A percentile compares a stretch with the other conserved stretches of the same genome.
These are phyloP conservation scores for Leccinum imitatum DNA, from an alignment of 768 basidiomycete species.

Conservation along the genomic window DNA sequence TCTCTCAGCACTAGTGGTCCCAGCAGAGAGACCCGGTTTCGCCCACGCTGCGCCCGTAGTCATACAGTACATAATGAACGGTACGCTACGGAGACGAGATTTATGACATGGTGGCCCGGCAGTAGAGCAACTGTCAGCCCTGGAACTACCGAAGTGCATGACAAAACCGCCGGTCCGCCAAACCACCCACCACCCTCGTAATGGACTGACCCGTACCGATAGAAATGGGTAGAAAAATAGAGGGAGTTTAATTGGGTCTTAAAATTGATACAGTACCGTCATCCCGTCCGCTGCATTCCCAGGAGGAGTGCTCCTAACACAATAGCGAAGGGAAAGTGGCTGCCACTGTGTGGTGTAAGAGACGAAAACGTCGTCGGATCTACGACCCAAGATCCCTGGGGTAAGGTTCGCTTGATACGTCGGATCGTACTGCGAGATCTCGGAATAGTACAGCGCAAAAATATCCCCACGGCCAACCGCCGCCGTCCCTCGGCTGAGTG, in stretches of 20 bases:
- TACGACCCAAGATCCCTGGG: conserved; percentile 14
- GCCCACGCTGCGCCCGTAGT: not conserved
- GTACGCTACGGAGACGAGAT: not conserved
- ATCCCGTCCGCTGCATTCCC: not conserved
- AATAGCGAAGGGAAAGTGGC: not conserved
- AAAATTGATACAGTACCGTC: not conserved
- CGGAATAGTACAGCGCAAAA: conserved; percentile 11
- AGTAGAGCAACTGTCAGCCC: conserved; percentile 3
- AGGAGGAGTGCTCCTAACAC: not conserved
- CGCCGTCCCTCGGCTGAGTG: conserved; percentile 12
- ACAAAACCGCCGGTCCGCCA: conserved; percentile 22
- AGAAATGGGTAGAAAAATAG: conserved; percentile 12
- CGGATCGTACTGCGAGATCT: conserved; percentile 17
- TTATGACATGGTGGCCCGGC: not conserved
- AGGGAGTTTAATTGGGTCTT: not conserved
- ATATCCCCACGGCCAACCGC: conserved; percentile 9
- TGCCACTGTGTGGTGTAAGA: not conserved
- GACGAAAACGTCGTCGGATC: conserved; percentile 20
- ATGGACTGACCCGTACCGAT: conserved; percentile 15
- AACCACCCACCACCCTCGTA: conserved; percentile 15
- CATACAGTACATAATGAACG: conserved; percentile 16
- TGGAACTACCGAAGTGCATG: conserved; percentile 7
- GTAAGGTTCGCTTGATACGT: conserved; percentile 7
- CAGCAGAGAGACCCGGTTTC: not conserved
- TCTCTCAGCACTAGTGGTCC: not conserved